A percentile compares a stretch with the other conserved stretches of the same genome.
These are phyloP conservation scores for Acer saccharum DNA, from an alignment of 345 rosid species.

Conservation along the genomic window DNA sequence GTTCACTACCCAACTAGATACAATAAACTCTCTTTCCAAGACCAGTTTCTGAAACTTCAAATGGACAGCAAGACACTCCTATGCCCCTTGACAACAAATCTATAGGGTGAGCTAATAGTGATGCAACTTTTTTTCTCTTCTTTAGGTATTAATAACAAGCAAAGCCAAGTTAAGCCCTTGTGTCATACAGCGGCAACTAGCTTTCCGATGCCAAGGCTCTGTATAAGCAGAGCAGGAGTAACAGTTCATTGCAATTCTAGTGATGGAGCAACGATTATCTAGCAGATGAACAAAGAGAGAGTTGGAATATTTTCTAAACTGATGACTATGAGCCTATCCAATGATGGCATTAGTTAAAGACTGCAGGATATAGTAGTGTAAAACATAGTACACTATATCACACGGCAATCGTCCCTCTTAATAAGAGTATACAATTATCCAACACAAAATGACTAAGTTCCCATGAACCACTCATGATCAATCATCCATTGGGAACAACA, in stretches of 20 bases:
- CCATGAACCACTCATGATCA: not conserved
- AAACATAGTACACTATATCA: not conserved
- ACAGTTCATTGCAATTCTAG: not conserved
- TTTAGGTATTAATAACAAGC: not conserved
- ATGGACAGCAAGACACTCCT: not conserved
- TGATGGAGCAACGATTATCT: not conserved
- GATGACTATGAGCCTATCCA: not conserved
- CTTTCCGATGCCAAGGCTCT: not conserved
- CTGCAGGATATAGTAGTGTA: not conserved
- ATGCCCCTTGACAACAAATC: not conserved
- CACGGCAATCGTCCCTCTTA: not conserved
- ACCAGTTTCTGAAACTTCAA: not conserved
- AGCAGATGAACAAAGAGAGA: too few relatives aligned
- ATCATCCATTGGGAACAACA: too few relatives aligned
- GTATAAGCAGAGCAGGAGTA: not conserved
- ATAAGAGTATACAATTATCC: not conserved
- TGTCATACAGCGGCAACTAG: not conserved
- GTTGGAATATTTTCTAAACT: too few relatives aligned
- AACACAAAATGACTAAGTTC: not conserved
- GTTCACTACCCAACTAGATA: not conserved
- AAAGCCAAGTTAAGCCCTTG: not conserved
- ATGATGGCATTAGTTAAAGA: not conserved
- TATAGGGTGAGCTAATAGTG: not conserved
- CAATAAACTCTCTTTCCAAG: not conserved
- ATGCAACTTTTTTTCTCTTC: not conserved